Evolutionary conservation across 495 filamentous ascomycete genomes (phyloP), one percentile per base, ranked within the genome.

Genomic region (Aspergillus olivimuriae): DNA sequence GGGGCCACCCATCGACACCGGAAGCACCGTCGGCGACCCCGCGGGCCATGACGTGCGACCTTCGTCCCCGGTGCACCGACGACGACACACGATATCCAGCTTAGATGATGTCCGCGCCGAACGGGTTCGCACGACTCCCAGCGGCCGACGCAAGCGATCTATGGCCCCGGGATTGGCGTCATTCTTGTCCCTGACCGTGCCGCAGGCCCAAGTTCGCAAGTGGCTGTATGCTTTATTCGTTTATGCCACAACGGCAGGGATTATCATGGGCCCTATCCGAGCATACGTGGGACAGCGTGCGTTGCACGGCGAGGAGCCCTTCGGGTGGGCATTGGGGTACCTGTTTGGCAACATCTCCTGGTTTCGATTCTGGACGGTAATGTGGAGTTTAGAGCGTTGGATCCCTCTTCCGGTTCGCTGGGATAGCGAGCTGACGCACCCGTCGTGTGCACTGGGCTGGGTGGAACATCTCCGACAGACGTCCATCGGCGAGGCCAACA

Each of bases 271-370:
- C 1, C 83, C 80, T 2, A 74, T 97, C 35, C 78, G 88, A 17
- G 67, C 63, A 7, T 85, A 88, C 46, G 75, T 97, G 35, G 60
- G 70, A 30, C 62, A 66, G 36, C 66, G 71, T 21, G 89, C 88
- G 15, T 69, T 98, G 2, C 56, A 76, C 18, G 80, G 78, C 31
- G 56, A 77, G 32, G 92, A 98, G 50, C 90, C 92, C 0, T 76
- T 98, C 23, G 86, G 90, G 1, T 98, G 92, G 92, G 90, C 89
- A 0, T 61, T 95, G 3, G 83, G 84, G 2, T 98, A 98, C 60
- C 63, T 96, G 16, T 77, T 97, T 47, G 90, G 94, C 11, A 87
- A 95, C 52, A 56, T 91, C 6, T 72, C 73, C 0, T 64, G 61
- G 51, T 85, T 89, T 46, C 67, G 83, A 35, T 78, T 83, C 62